phyloP scores from a whole-genome alignment of 768 basidiomycete species.

The Mycena albidolilacea region DNA sequence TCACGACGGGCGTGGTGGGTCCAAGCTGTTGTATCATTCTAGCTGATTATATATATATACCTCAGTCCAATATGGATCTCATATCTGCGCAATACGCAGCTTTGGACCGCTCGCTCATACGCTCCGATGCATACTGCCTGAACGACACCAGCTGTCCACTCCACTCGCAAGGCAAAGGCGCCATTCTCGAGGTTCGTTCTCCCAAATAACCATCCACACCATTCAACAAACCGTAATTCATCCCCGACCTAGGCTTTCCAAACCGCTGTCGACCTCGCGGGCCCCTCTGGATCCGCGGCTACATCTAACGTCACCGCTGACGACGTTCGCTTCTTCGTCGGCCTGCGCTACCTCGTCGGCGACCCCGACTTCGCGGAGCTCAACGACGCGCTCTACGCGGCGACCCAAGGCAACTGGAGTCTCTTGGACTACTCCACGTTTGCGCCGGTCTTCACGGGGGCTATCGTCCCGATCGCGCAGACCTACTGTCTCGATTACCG shows the following conservation, averaged over 20 bases:
- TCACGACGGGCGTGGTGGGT: constrained; percentile 16
- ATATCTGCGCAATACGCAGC: constrained; percentile 19
- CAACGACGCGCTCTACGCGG: constrained; percentile 20
- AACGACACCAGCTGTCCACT: constrained; percentile 22
- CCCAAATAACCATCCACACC: not conserved
- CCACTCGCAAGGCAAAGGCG: constrained; percentile 27
- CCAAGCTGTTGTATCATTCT: not conserved
- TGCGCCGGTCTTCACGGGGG: constrained; percentile 8
- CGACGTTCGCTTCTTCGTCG: constrained; percentile 25
- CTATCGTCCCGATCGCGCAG: constrained; percentile 19
- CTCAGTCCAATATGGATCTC: constrained; percentile 27
- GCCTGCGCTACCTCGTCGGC: constrained; percentile 22
- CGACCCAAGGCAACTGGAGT: constrained; percentile 27
- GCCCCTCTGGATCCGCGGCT: not conserved
- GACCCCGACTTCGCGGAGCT: constrained; percentile 19
- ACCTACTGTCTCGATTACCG: constrained; percentile 29
- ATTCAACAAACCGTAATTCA: not conserved
- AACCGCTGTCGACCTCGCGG: constrained; percentile 15
- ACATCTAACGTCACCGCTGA: constrained; percentile 14
- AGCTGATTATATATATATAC: not conserved
- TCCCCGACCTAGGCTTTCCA: constrained; percentile 18
- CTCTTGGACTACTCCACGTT: constrained; percentile 1
- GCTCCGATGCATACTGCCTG: constrained; percentile 27
- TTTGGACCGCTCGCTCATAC: constrained; percentile 24
- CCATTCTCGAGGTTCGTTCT: constrained; percentile 20